Percentiles rank a stretch among this genome's conserved stretches.
Conservation (phyloP, 2,329 filamentous ascomycete species). For the Aspergillus tubingensis region DNA sequence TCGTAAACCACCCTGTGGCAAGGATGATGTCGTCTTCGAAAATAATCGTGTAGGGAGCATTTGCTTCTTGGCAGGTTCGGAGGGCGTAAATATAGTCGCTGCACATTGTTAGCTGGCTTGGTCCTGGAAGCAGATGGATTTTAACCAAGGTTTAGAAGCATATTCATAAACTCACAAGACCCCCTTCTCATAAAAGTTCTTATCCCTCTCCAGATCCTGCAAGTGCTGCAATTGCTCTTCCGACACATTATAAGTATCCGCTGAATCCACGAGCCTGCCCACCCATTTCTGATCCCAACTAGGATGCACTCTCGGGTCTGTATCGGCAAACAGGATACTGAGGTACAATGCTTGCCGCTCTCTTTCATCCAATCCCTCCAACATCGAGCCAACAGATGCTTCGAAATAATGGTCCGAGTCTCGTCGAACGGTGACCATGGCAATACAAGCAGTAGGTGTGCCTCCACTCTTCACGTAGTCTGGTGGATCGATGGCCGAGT, state of each 20-base stretch:
- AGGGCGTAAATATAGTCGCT: slow-evolving; percentile 37
- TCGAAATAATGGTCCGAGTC: slow-evolving; percentile 30
- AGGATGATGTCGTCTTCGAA: slow-evolving; percentile 43
- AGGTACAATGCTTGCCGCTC: slow-evolving; percentile 27
- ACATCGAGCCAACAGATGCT: slow-evolving; percentile 26
- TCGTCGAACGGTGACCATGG: slow-evolving; percentile 27
- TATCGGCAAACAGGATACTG: slow-evolving; percentile 27
- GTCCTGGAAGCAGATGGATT: too few relatives aligned
- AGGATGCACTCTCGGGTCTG: slow-evolving; percentile 26
- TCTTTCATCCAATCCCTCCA: slow-evolving; percentile 22
- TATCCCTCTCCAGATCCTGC: slow-evolving; percentile 24
- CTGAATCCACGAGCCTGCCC: slow-evolving; percentile 18
- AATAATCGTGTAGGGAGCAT: slow-evolving; percentile 36
- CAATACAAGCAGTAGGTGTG: slow-evolving; percentile 23
- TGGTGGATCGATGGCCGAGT: slow-evolving; percentile 14
- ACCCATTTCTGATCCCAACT: slow-evolving; percentile 30
- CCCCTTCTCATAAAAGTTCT: slow-evolving; percentile 35
- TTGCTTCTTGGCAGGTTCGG: slow-evolving; percentile 28
- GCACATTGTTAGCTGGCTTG: neutral
- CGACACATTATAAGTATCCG: slow-evolving; percentile 24
- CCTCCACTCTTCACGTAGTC: slow-evolving; percentile 4
- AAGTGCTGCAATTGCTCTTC: slow-evolving; percentile 22
- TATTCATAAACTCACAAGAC: slow-evolving; percentile 29
- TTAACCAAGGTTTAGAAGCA: neutral
- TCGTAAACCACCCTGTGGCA: slow-evolving; percentile 39